Conservation (phyloP, 1,139 yeast species). For the Scheffersomyces titani region DNA sequence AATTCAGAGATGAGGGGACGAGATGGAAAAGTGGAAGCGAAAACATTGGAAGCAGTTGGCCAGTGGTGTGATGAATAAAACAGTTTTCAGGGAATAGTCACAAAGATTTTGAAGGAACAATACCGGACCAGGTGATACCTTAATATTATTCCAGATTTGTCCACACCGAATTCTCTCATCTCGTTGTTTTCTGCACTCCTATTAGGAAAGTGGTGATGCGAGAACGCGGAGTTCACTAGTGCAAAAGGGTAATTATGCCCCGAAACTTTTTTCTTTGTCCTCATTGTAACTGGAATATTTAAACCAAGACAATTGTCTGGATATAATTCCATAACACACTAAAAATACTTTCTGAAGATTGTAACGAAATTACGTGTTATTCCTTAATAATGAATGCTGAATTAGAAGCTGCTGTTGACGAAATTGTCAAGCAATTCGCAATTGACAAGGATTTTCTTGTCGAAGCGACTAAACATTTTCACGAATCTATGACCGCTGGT, state of each 20-base stretch:
- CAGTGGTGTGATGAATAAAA: background rate
- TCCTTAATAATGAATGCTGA: slow-evolving; percentile 23
- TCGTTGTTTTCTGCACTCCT: background rate
- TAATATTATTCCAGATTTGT: background rate
- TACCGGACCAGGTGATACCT: background rate
- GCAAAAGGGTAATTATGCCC: slow-evolving; percentile 10
- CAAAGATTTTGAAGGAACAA: background rate
- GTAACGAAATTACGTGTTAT: background rate
- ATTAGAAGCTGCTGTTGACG: slow-evolving; percentile 40
- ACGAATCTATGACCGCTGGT: slow-evolving; percentile 63
- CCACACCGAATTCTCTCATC: background rate
- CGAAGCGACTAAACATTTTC: slow-evolving; percentile 64
- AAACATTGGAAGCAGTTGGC: background rate
- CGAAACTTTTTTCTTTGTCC: slow-evolving; percentile 4
- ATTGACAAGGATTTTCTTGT: slow-evolving; percentile 54
- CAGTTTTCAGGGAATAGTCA: background rate
- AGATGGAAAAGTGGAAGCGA: background rate
- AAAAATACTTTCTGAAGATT: background rate
- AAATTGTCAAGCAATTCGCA: slow-evolving; percentile 55
- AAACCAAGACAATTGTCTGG: background rate
- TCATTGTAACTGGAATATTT: background rate
- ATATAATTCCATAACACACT: background rate
- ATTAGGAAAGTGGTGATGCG: background rate
- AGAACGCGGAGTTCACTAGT: slow-evolving; percentile 1
- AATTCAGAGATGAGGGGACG: background rate